phyloP scores from a whole-genome alignment of 2,329 filamentous ascomycete genomes.

The Coleophoma cylindrospora region DNA sequence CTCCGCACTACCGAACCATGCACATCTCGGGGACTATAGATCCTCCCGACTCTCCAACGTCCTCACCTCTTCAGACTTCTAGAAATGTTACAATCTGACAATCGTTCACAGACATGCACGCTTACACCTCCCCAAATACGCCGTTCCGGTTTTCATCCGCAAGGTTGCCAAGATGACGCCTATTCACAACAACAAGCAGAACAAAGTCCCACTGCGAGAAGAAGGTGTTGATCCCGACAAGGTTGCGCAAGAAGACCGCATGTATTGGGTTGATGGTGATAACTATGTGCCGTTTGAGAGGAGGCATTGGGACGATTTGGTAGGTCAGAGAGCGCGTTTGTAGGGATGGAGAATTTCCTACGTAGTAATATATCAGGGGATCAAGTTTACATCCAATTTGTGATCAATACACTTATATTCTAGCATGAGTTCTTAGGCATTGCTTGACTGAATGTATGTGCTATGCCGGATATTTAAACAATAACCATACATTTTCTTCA shows the following conservation, averaged over 20 bases:
- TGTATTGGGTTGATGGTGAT: conserved; percentile 51
- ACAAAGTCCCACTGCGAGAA: conserved; percentile 64
- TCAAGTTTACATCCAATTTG: no score
- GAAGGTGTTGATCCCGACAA: conserved; percentile 59
- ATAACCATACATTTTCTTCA: no score
- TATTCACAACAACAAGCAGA: conserved; percentile 76
- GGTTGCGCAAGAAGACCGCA: conserved; percentile 33
- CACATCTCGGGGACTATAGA: no score
- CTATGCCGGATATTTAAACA: no score
- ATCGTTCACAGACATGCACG: conserved; percentile 40
- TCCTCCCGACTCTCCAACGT: no score
- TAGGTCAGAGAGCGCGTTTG: conserved; percentile 37
- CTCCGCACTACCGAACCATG: no score
- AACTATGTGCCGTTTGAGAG: conserved; percentile 55
- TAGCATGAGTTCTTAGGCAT: no score
- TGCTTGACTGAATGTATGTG: no score
- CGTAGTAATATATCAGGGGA: no score
- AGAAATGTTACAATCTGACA: not conserved
- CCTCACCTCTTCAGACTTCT: not conserved
- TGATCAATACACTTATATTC: no score
- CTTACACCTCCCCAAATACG: conserved; percentile 63
- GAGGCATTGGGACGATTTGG: conserved; percentile 52
- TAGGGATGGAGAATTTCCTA: conserved; percentile 15
- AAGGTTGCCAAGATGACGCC: conserved; percentile 53
- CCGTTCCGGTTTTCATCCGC: conserved; percentile 69